phyloP scores from a whole-genome alignment of 2,329 filamentous ascomycete genomes.

The Colletotrichum kahawae region DNA sequence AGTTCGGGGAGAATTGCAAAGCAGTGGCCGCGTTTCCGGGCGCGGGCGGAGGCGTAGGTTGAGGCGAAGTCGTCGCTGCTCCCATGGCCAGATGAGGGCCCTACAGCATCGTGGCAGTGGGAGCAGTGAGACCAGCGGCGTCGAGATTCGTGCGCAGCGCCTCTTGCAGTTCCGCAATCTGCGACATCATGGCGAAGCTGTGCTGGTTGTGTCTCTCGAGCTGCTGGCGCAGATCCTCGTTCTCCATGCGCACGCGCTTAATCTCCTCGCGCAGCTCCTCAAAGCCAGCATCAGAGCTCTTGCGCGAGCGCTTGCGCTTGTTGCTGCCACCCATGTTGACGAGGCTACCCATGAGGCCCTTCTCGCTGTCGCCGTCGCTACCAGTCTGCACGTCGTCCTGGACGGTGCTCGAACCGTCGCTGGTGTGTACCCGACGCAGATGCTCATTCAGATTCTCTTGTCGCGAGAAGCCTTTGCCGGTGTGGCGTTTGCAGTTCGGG shows the following conservation, averaged over 20 bases:
- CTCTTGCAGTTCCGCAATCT: slow-evolving; percentile 52
- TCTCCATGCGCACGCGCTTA: slow-evolving; percentile 70
- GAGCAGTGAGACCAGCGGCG: slow-evolving; percentile 35
- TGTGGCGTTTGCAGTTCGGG: slow-evolving; percentile 85
- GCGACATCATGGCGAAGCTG: slow-evolving; percentile 52
- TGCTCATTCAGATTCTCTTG: slow-evolving; percentile 96
- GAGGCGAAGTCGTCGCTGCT: slow-evolving; percentile 26
- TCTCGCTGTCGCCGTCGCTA: slow-evolving; percentile 54
- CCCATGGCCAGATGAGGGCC: neutral
- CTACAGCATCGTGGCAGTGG: slow-evolving; percentile 48
- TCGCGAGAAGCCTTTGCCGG: slow-evolving; percentile 87
- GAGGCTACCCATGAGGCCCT: slow-evolving; percentile 25
- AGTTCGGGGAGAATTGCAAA: neutral
- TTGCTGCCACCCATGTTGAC: slow-evolving; percentile 34
- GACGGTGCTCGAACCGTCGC: slow-evolving; percentile 42
- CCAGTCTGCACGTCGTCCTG: slow-evolving; percentile 39
- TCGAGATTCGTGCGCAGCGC: slow-evolving; percentile 36
- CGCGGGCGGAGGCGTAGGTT: neutral
- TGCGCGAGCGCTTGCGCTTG: slow-evolving; percentile 52
- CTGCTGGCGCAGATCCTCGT: slow-evolving; percentile 60
- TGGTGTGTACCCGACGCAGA: slow-evolving; percentile 83
- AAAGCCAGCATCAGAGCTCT: slow-evolving; percentile 46
- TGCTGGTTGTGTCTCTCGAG: slow-evolving; percentile 54
- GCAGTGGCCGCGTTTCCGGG: neutral
- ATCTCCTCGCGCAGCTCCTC: slow-evolving; percentile 66